These are phyloP conservation scores for Epichloe coenophiala DNA, from an alignment of 2,329 filamentous ascomycete species.

Conservation along the genomic window DNA sequence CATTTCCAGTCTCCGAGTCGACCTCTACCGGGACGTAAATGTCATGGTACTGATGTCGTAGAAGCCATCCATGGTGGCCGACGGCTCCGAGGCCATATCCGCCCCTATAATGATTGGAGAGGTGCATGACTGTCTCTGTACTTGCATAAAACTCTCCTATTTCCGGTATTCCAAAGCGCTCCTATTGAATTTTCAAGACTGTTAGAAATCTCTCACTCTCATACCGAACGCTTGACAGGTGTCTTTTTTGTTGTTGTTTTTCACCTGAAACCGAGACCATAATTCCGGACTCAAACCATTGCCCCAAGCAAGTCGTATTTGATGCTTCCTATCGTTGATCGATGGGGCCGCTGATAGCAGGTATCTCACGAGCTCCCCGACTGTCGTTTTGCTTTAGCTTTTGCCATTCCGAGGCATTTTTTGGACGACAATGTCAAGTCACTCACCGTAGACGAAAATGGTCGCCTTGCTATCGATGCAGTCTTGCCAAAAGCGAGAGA, in stretches of 20 bases:
- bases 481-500: conserved; percentile 6
- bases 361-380: conserved; percentile 5
- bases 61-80: conserved; percentile 6
- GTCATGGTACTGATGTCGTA: neutral
- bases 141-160: conserved; percentile 6
- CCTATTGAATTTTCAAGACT: neutral
- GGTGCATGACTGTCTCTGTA: conserved; percentile 1
- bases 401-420: neutral
- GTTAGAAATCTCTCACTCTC: neutral
- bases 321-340: conserved; percentile 1
- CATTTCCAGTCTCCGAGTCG: conserved; percentile 2
- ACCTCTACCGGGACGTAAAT: conserved; percentile 1
- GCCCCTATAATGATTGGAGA: neutral
- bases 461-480: conserved; percentile 6
- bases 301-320: conserved; percentile 3
- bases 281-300: conserved; percentile 6
- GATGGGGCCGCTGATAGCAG: conserved; percentile 3
- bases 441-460: conserved; percentile 4
- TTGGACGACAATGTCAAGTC: neutral
- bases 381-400: neutral
- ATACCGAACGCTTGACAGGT: neutral
- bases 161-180: conserved; percentile 5
- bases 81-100: conserved; percentile 2
- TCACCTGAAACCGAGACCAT: conserved; percentile 4
- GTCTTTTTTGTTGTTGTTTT: neutral